Base-by-base conservation (phyloP, 345 rosid species). In the Populus davidiana region DNA sequence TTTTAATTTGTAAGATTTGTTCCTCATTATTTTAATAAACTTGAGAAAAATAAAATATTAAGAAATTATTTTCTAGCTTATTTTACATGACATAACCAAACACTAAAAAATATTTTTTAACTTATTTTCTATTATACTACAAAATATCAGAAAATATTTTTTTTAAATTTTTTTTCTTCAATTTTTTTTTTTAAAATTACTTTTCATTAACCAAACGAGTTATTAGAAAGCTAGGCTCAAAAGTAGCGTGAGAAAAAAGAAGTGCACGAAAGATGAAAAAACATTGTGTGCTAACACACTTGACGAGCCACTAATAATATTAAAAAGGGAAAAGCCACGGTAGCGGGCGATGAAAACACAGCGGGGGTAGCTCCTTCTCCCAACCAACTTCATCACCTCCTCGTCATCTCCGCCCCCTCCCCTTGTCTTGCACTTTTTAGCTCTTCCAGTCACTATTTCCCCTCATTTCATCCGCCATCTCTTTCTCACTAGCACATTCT, bases 321-420 rank as follows among this genome's bases (percentile, higher is more conserved):
- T 6, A 5, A 68, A 5, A 68, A 17, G 5, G 36, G 27, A 20
- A 20, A 13, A 20, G 44, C 5, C 10, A 6, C 20, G 43, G 8
- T 9, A 11, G 33, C 21, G 59, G 86, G 87, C 91, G 91, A 81
- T 84, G 83, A 6, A 79, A 81, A 71, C 91, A 84, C 17, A 74
- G 87, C 6, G 36, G 39, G 21, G 52, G 85, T 82, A 80, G 87
- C 81, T 85, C 84, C 77, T 83, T 69, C 77, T 62, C 78, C 86
- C 85, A 87, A 84, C 90, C 74, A 87, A 84, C 87, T 47, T 72
- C 72, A 18, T 70, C 72, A n/a, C 93, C 91, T 92, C 93, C 91
- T 92, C 92, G 97, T 82, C 91, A 84, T 91, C 98, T 90, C 92
- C 92, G 94, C 91, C 93, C 83, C 71, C 36, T 63, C 20, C 18